Evolutionary conservation across 805 yeast species (phyloP), one percentile per base, ranked within the genome.

Genomic region (Nakazawaea sp.): DNA sequence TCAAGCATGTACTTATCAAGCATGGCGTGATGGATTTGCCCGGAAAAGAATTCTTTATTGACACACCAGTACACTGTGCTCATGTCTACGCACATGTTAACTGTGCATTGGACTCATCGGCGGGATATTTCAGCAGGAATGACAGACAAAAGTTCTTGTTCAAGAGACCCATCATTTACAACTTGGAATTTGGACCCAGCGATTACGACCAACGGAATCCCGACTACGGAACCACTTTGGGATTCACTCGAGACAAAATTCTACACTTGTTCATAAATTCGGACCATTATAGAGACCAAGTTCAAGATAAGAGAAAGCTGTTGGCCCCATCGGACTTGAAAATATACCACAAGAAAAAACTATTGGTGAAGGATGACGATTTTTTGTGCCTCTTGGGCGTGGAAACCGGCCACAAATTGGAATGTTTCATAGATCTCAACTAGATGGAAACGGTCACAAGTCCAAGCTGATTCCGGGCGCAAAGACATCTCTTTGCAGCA

Each of bases 161-260:
- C 16, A 37, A 47, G 4, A 55, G 51, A 18, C 70, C 74, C 2
- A 44, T 81, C 23, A 63, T 62, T 18, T 84, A 78, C 52, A 83
- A 82, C 53, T 68, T 82, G 46, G 94, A 84, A 52, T 85, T 85
- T 56, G 75, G 84, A 21, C 92, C 94, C 0, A 89, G 81, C 47
- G 95, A 85, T 48, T 84, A 75, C 51, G 76, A 75, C 43, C 54
- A 58, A 46, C 71, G 71, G 43, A 73, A 83, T 40, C 81, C 78
- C 4, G 89, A 75, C 42, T 69, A 66, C 35, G 95, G 95, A 1
- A 75, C 89, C 8, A 72, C 79, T 15, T 65, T 89, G 24, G 69
- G 64, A 13, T 75, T 79, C 44, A 64, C 87, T 38, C 69, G 87
- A 43, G 46, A 55, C 2, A 81, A 77, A 51, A 58, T 79, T 3